Percentiles rank a stretch among this genome's conserved stretches.
Conservation (phyloP, 2,329 filamentous ascomycete genomes). For the Colletotrichum sp. region DNA sequence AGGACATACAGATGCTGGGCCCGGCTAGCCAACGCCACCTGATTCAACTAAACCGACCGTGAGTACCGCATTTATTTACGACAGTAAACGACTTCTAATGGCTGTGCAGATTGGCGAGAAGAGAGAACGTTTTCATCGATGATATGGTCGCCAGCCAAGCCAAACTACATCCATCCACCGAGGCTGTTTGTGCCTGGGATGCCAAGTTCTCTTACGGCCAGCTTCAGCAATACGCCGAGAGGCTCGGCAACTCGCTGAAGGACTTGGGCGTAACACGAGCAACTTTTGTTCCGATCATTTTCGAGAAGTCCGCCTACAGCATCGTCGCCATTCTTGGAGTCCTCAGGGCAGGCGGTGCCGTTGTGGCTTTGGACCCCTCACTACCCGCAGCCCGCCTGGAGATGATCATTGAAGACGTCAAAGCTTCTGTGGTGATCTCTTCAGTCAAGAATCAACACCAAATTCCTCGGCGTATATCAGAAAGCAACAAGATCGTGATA, state of each 20-base stretch:
- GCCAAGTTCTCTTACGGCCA: not conserved
- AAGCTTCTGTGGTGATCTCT: not conserved
- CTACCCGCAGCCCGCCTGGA: not conserved
- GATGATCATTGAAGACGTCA: conserved; percentile 1
- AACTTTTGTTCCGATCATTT: conserved; percentile 6
- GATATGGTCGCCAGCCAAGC: not conserved
- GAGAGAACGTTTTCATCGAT: not conserved
- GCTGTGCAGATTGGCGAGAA: not conserved
- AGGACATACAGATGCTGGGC: not conserved
- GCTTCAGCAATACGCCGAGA: not conserved
- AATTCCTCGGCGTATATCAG: not conserved
- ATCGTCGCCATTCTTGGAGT: conserved; percentile 6
- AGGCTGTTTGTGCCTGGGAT: conserved; percentile 6
- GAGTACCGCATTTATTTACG: not conserved
- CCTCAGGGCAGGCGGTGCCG: not conserved
- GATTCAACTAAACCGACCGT: not conserved
- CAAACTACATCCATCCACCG: not conserved
- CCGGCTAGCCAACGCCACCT: conserved; percentile 1
- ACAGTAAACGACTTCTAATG: rapidly evolving
- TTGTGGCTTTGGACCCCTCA: conserved; percentile 7
- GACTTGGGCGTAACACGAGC: conserved; percentile 21
- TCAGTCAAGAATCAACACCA: not conserved
- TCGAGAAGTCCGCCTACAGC: conserved; percentile 11
- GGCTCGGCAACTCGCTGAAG: not conserved
- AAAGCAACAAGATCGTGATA: not conserved